Percentiles rank a stretch among this genome's conserved stretches.
Evolutionary conservation across 345 rosid genomes (phyloP).

Genomic region (Populus euphratica): DNA sequence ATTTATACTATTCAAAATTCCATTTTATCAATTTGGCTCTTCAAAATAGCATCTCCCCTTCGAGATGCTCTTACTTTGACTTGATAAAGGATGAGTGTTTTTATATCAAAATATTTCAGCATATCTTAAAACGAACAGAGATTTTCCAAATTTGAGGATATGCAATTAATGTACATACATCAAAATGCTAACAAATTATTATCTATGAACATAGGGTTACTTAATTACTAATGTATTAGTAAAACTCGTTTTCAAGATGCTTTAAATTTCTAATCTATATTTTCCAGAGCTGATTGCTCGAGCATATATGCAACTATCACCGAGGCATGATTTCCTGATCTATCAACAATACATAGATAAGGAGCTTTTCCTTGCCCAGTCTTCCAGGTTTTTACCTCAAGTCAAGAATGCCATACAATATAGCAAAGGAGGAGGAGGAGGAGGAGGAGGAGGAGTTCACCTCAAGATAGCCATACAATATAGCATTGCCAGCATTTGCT

Average conservation of each 20-base stretch:
- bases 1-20: too few species aligned
- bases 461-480: slow-evolving; percentile 85
- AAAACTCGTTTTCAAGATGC: neutral
- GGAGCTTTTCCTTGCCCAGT: neutral
- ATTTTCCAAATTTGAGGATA: neutral
- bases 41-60: too few species aligned
- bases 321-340: neutral
- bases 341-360: neutral
- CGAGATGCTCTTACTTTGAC: neutral
- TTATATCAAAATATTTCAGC: neutral
- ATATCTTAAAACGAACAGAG: neutral
- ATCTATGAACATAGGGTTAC: neutral
- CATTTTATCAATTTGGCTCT: too few species aligned
- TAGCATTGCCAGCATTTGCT: slow-evolving; percentile 72
- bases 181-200: neutral
- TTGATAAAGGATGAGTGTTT: neutral
- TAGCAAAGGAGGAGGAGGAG: neutral
- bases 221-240: neutral
- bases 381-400: too few species aligned
- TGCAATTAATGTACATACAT: neutral
- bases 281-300: neutral
- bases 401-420: neutral
- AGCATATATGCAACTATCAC: neutral
- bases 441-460: slow-evolving; percentile 32
- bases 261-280: neutral